Base-by-base conservation (phyloP, 352 stramenopile genomes). In the Phytophthora sp. region DNA sequence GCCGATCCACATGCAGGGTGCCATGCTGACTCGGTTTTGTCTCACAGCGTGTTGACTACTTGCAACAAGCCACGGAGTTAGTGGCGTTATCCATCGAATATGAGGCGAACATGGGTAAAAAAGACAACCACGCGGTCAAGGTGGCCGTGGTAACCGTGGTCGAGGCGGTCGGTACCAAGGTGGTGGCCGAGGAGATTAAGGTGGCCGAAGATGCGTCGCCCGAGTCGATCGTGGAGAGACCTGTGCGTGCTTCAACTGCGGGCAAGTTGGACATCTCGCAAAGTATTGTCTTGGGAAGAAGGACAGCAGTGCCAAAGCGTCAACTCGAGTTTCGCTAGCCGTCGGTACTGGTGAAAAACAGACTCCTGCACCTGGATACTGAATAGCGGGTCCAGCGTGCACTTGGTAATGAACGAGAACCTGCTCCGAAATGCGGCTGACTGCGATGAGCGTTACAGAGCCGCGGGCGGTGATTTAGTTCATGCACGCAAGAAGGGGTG, bases 311-410 rank as follows among this genome's bases (percentile, higher is more conserved):
- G 38, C 38, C 4, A 24, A 5, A 26, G 38, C 1, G 5, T 5
- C 20, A 12, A 50, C 11, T 7, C 42, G 31, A 16, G 27, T 64
- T 24, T 18, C 35, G 33, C 33, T 57, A 24, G 46, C 26, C 20
- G 29, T 66, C 1, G 13, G 35, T 13, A 44, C 20, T 2, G 27
- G 4, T 7, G 35, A 13, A 7, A 13, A 26, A 7, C 20, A 3
- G 21, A 41, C 15, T 15, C 11, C 5, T 21, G 42, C n/a, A 31
- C 44, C 11, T 67, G 59, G 44, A 57, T 67, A 8, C 9, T 61
- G 13, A 51, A 61, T 18, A 67, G 41, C 50, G 58, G 39, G 20
- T 56, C 59, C 9, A 67, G 41, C 16, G 41, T 67, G 16, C 50
- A 67, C 18, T 31, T 67, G 8, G 59, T 61, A 7, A 39, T 41